Base-by-base conservation (phyloP, 2,329 filamentous ascomycete species). In the Basipetospora chlamydospora region DNA sequence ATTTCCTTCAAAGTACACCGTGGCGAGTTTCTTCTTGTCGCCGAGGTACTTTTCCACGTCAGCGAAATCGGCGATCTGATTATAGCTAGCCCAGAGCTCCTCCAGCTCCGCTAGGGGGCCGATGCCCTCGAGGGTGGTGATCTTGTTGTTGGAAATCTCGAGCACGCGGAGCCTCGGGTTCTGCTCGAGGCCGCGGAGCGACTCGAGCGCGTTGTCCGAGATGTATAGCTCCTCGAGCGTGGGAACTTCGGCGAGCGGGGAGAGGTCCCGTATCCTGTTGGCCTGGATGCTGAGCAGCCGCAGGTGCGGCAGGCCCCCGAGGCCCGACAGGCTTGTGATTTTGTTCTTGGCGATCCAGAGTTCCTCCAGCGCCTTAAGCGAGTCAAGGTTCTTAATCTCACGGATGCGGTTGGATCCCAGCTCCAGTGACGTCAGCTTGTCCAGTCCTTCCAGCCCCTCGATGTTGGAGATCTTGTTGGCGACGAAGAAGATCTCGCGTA, bases 301-400 rank as follows among this genome's bases (percentile, higher is more conserved):
- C 31, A 98, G 70, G 47, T 82, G 87, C 7, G 75, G 67, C 20
- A 98, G 68, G 1, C 73, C 69, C n/a, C 67, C 67, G 12, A 96
- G 70, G 36, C 83, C 80, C 44, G 72, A 76, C 43, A 96, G 74
- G 49, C 86, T 73, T 0, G 80, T 81, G 48, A 98, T 94, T 54
- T 93, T 95, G 63, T 95, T 95, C 68, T 94, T 96, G 40, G 84
- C 90, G 13, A 96, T 62, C 87, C 87, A 96, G 12, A 95, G 66
- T 55, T 94, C 77, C 54, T 92, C 79, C n/a, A 98, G 61, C 6
- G 70, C 69, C n/a, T 66, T 70, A 31, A 96, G 62, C 2, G 71
- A 70, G 28, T 90, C 82, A 22, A 98, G 66, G 42, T 90, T 90
- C 50, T 86, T 70, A 39, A 98, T 86, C 54, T 88, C 80, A 41